These are phyloP conservation scores for Pyricularia grisea DNA, from an alignment of 2,329 filamentous ascomycete species.

Conservation along the genomic window DNA sequence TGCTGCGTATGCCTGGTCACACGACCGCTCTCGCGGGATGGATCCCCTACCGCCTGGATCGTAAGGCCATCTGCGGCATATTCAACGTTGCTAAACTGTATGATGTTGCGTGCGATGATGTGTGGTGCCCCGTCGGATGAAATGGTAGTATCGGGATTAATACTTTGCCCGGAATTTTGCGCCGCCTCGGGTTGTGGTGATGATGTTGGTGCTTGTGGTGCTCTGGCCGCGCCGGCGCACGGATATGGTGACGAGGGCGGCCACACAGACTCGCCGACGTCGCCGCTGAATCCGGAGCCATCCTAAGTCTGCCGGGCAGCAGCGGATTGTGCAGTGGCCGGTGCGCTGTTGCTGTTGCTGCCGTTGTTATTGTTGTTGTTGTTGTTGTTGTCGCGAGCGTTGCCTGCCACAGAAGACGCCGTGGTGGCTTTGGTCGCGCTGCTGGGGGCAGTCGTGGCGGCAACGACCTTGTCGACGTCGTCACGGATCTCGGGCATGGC, in stretches of 20 bases:
- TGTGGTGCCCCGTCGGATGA: neutral
- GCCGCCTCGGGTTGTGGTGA: neutral
- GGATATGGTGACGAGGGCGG: neutral
- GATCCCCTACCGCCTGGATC: neutral
- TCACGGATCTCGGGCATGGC: constrained; percentile 50
- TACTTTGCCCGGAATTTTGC: neutral
- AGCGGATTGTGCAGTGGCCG: neutral
- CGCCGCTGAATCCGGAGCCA: neutral
- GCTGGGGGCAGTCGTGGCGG: constrained; percentile 23
- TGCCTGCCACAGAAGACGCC: constrained; percentile 4
- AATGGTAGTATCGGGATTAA: neutral
- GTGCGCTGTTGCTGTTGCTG: neutral
- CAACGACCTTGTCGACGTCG: constrained; percentile 42
- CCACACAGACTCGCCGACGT: neutral
- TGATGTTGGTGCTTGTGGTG: neutral
- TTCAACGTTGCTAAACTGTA: neutral
- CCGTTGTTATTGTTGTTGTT: neutral
- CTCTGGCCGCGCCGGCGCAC: neutral
- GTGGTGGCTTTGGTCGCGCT: constrained; percentile 1
- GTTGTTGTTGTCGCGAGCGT: neutral
- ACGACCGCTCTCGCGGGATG: neutral
- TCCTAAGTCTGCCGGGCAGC: constrained; percentile 4
- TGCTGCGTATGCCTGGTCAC: neutral
- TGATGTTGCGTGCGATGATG: neutral
- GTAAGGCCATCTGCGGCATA: neutral